Evolutionary conservation across 164 flowering plant genomes (phyloP).

Genomic region (Amborella trichopoda): DNA sequence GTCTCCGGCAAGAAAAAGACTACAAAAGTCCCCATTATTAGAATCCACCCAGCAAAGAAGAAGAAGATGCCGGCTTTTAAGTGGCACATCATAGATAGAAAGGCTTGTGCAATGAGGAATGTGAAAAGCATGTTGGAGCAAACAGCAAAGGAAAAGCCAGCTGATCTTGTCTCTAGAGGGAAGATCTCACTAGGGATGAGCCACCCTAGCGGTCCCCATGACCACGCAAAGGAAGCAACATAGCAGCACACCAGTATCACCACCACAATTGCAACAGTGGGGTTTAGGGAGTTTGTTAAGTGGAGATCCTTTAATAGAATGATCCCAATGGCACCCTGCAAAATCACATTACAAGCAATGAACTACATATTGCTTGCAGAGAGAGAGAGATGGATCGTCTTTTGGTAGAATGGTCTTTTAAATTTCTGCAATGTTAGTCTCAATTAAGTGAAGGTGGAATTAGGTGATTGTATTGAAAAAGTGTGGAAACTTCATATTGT

Average conservation of each 20-base stretch:
- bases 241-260: conserved; percentile 33
- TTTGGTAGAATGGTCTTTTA: background rate
- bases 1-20: conserved; percentile 40
- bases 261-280: conserved; percentile 16
- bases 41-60: conserved; percentile 54
- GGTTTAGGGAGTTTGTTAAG: conserved; percentile 10
- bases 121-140: conserved; percentile 65
- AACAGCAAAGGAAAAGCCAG: conserved; percentile 54
- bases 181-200: conserved; percentile 49
- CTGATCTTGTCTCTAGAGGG: conserved; percentile 47
- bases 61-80: conserved; percentile 53
- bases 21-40: conserved; percentile 35
- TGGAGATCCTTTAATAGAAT: conserved; percentile 18
- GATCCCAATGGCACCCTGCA: conserved; percentile 22
- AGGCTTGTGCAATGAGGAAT: conserved; percentile 58
- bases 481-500: too few species aligned
- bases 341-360: background rate
- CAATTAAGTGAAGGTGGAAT: conserved; percentile 10
- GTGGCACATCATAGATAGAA: conserved; percentile 58
- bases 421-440: conserved; percentile 12
- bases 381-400: background rate
- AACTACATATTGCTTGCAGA: background rate
- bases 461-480: conserved; percentile 7
- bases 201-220: conserved; percentile 74
- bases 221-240: conserved; percentile 50